Evolutionary conservation across 2,329 filamentous ascomycete species (phyloP), one percentile per base, ranked within the genome.

Genomic region (Alternaria burnsii): DNA sequence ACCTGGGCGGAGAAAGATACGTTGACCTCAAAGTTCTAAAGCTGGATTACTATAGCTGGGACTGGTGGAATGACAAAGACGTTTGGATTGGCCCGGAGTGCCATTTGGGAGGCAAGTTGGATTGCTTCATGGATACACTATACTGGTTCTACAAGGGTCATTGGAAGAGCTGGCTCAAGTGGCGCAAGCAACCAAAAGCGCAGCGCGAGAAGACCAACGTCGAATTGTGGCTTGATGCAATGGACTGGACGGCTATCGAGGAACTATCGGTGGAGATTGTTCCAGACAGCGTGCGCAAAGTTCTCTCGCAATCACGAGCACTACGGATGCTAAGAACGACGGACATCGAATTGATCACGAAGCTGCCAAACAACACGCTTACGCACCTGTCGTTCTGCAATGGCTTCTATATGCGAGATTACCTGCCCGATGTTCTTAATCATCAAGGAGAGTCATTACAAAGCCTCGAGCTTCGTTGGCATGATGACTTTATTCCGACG

Each of bases 181-280:
- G 32, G 32, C 22, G 22, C 34, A 24, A 16, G 11, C 20, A 41
- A 30, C 38, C 28, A 24, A 36, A 44, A 52, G 47, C 50, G 20
- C 52, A 59, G 41, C 26, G n/a, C 34, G 30, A 34, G 8, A 67
- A 69, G 41, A 58, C 26, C 11, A 58, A 65, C 34, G 26, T 61
- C 2, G 58, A 58, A 7, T 44, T 67, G 1, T 69, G 64, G 64
- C 32, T 65, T 3, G 64, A 65, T 40, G 63, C 63, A 1, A 69
- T 67, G 62, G 55, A 65, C 47, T 65, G 59, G 58, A 52, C 48
- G 5, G 10, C 40, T 20, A 41, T 67, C 2, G 59, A 67, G 24
- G 55, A 60, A n/a, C 26, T 62, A 22, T 11, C 26, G 2, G 28
- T 55, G 52, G 44, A 22, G 5, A 42, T 46, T 36, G 26, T 24